Base-by-base conservation (phyloP, 2,329 filamentous ascomycete species). In the Phialophora expanda region DNA sequence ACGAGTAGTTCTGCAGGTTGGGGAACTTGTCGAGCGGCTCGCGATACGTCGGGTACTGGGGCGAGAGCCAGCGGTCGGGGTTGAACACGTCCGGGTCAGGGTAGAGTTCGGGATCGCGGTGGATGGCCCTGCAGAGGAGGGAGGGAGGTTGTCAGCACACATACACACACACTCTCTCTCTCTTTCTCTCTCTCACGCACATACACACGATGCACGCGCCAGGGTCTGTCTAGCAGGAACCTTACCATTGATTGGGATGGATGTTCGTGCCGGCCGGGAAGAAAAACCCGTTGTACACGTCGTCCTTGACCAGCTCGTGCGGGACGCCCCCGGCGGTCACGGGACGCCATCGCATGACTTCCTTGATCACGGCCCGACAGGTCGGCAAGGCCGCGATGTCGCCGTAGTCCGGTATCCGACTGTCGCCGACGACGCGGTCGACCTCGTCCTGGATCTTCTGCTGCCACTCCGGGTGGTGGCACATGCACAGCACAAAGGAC, bases 31-130 rank as follows among this genome's bases (percentile, higher is more conserved):
- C 81, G 9, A 85, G 78, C 1, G 84, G 83, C 67, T 83, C 82
- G 69, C 79, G 80, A 71, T 81, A 86, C 0, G 81, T 84, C n/a
- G 83, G 83, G 73, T 79, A 85, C 12, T 76, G 76, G 0, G 82
- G 78, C 38, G 84, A 78, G 11, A 83, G 73, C 84, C 84, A 87
- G 56, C 84, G 80, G 30, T 83, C 80, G 2, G 85, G 84, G 38
- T 82, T 81, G 75, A 85, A 86, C 26, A 76, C 75, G 51, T 83
- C 80, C 0, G 81, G 79, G 56, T 82, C 79, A 1, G 83, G 83
- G 71, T 84, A 86, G 44, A 82, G 78, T 2, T 74, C 74, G 8
- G 82, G 80, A 62, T 86, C 84, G 30, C 83, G 82, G 34, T 84
- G 79, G 69, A 86, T 84, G 30, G 83, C 66, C 66, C 66, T 65